These are phyloP conservation scores for Teunomyces kruisii DNA, from an alignment of 805 yeast genomes.

Conservation along the genomic window DNA sequence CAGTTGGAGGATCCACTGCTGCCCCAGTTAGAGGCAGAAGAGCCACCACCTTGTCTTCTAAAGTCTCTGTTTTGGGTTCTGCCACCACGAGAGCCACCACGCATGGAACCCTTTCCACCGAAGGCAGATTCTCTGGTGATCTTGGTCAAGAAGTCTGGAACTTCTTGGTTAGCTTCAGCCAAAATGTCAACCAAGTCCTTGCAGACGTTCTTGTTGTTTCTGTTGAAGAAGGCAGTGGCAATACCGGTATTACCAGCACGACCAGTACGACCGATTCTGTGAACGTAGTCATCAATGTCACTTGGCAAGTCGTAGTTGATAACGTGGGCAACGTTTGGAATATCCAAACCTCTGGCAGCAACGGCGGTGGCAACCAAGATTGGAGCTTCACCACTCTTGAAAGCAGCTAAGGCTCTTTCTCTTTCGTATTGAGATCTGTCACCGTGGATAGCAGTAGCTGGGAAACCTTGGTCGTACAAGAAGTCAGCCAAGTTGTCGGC, in stretches of 20 bases:
- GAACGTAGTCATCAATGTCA: conserved; percentile 98
- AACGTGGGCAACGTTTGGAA: conserved; percentile 97
- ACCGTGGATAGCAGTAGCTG: conserved; percentile 99
- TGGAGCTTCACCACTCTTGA: conserved; percentile 90
- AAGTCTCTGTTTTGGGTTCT: conserved; percentile 49
- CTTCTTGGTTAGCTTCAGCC: conserved; percentile 96
- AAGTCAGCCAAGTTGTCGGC: conserved; percentile 95
- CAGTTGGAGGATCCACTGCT: conserved; percentile 20
- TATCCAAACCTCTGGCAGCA: conserved; percentile 99
- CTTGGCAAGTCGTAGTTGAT: conserved; percentile 95
- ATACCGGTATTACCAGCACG: conserved; percentile 99
- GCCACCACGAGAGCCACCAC: conserved; percentile 59
- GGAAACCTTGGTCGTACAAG: conserved; percentile 83
- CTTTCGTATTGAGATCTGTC: conserved; percentile 98
- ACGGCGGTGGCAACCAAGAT: conserved; percentile 98
- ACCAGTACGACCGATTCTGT: conserved; percentile 99
- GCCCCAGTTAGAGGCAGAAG: conserved; percentile 20
- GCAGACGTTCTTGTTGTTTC: conserved; percentile 86
- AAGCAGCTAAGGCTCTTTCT: conserved; percentile 93
- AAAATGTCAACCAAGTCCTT: conserved; percentile 85
- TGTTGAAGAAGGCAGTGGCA: conserved; percentile 97
- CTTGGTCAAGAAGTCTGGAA: conserved; percentile 82
- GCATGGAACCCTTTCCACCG: conserved; percentile 48
- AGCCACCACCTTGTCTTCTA: conserved; percentile 42
- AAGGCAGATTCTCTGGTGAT: conserved; percentile 73